These are phyloP conservation scores for Dendrothele bispora DNA, from an alignment of 768 basidiomycete genomes.

Conservation along the genomic window DNA sequence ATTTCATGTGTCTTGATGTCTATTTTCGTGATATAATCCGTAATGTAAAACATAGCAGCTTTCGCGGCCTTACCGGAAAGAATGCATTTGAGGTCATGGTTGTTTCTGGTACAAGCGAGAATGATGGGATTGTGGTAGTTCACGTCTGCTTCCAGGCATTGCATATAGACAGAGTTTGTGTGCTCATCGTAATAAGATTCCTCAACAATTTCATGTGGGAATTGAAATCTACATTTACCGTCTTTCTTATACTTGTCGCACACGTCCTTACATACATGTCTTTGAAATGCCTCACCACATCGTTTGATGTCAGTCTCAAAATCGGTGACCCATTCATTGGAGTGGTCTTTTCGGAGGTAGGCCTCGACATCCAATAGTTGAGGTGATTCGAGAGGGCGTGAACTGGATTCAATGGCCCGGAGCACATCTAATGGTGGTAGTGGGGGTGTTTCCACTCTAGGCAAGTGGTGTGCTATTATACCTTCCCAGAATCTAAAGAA, in stretches of 20 bases:
- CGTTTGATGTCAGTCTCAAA: not conserved
- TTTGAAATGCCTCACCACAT: not conserved
- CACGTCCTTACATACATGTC: slow-evolving; percentile 7
- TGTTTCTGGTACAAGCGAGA: slow-evolving; percentile 30
- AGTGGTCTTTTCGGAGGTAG: too few relatives aligned
- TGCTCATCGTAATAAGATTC: slow-evolving; percentile 26
- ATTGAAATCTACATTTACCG: slow-evolving; percentile 26
- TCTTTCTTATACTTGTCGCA: slow-evolving; percentile 33
- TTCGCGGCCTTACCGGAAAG: slow-evolving; percentile 30
- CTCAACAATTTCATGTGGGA: slow-evolving; percentile 31
- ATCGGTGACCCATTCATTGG: not conserved
- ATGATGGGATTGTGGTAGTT: slow-evolving; percentile 33
- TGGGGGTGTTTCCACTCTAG: slow-evolving; percentile 22
- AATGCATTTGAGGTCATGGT: slow-evolving; percentile 33
- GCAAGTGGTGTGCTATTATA: slow-evolving; percentile 29
- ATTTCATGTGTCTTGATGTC: slow-evolving; percentile 25
- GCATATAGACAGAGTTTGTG: slow-evolving; percentile 26
- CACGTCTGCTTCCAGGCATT: slow-evolving; percentile 23
- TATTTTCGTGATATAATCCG: slow-evolving; percentile 33
- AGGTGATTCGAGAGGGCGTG: too few relatives aligned
- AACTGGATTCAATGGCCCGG: too few relatives aligned
- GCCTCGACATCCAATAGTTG: too few relatives aligned
- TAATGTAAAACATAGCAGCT: slow-evolving; percentile 34
- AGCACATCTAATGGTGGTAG: too few relatives aligned
- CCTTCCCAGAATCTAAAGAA: slow-evolving; percentile 32